phyloP scores from a whole-genome alignment of 352 stramenopile genomes.

The Globisporangium viniferum region DNA sequence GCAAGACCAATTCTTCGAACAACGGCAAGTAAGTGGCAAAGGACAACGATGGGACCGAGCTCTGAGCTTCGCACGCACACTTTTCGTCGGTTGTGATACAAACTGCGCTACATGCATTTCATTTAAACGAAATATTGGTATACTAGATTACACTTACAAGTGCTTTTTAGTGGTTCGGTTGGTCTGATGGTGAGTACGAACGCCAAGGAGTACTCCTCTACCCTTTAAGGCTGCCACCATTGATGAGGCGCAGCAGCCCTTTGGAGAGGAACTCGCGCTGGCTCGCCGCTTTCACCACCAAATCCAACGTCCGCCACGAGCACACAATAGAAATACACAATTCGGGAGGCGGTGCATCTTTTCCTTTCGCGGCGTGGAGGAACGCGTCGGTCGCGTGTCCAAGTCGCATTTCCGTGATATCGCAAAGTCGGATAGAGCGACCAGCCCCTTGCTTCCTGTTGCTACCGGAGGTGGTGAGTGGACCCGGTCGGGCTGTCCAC shows the following conservation, averaged over 20 bases:
- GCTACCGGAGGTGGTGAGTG: constrained; percentile 12
- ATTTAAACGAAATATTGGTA: neutral
- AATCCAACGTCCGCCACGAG: constrained; percentile 58
- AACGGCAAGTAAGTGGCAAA: no score
- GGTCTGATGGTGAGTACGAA: no score
- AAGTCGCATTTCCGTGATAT: constrained; percentile 52
- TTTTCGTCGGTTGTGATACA: no score
- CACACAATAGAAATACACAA: constrained; percentile 62
- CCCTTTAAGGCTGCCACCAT: neutral
- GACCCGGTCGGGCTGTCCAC: constrained; percentile 44
- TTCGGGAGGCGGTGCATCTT: constrained; percentile 23
- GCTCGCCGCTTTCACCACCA: constrained; percentile 39
- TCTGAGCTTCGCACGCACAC: no score
- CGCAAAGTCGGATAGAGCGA: constrained; percentile 37
- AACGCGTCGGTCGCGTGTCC: constrained; percentile 58
- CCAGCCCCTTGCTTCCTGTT: constrained; percentile 14
- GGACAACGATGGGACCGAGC: no score
- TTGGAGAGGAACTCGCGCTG: constrained; percentile 60
- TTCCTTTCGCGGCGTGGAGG: constrained; percentile 22
- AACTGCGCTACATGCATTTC: no score
- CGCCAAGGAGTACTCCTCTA: neutral
- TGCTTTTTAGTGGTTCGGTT: neutral
- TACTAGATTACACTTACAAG: neutral
- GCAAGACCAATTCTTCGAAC: no score
- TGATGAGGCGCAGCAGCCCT: constrained; percentile 38